phyloP scores from a whole-genome alignment of 768 basidiomycete genomes.

The Leucocoprinus birnbaumii region DNA sequence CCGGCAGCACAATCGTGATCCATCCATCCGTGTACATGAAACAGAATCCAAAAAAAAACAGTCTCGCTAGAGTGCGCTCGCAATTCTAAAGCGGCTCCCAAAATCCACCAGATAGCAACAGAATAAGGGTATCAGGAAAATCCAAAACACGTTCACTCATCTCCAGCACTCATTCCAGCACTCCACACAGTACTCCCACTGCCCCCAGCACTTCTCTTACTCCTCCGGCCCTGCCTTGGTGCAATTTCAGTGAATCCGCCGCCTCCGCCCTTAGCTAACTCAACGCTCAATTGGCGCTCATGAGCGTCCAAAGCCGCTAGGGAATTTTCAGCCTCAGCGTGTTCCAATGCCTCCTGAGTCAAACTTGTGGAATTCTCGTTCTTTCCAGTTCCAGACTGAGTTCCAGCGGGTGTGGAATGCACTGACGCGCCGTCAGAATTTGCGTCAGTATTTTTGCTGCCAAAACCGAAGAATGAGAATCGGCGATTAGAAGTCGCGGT shows the following conservation, averaged over 20 bases:
- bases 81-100: not conserved
- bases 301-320: conserved; percentile 79
- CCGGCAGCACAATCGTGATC: not conserved
- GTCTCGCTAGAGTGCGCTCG: not conserved
- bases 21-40: not conserved
- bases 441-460: conserved; percentile 26
- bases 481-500: conserved; percentile 39
- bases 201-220: conserved; percentile 57
- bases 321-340: conserved; percentile 73
- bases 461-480: conserved; percentile 72
- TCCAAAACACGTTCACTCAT: conserved; percentile 23
- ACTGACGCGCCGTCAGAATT: conserved; percentile 47
- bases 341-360: conserved; percentile 75
- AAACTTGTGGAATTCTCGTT: conserved; percentile 40
- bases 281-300: conserved; percentile 67
- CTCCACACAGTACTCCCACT: conserved; percentile 84
- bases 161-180: conserved; percentile 73
- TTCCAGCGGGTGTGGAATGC: conserved; percentile 38
- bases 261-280: conserved; percentile 69
- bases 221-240: conserved; percentile 53
- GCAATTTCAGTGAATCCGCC: conserved; percentile 81
- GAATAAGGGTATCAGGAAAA: not conserved
- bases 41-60: not conserved
- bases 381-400: conserved; percentile 29
- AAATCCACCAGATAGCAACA: not conserved